Conservation (phyloP, 768 basidiomycete species). For the Leccinum obscurum region DNA sequence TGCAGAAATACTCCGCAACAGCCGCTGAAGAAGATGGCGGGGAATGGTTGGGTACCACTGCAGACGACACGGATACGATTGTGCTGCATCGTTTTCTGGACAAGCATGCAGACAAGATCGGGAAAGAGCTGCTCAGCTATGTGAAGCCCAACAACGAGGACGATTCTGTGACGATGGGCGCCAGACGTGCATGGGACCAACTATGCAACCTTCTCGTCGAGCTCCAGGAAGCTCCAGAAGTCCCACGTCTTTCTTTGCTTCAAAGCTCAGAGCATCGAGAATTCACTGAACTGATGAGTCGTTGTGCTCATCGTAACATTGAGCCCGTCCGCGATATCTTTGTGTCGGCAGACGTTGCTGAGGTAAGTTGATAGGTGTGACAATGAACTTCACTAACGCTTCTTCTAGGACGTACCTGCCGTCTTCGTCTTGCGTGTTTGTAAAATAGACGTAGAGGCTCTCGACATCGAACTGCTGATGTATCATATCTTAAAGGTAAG, state of each 20-base stretch:
- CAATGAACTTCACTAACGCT: slow-evolving; percentile 1
- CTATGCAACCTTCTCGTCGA: slow-evolving; percentile 81
- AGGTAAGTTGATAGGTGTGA: slow-evolving; percentile 36
- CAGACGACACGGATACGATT: slow-evolving; percentile 82
- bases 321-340: slow-evolving; percentile 69
- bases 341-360: slow-evolving; percentile 48
- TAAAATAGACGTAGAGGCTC: slow-evolving; percentile 73
- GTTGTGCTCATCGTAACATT: slow-evolving; percentile 59
- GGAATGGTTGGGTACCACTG: slow-evolving; percentile 73
- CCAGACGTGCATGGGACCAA: slow-evolving; percentile 83
- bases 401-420: slow-evolving; percentile 40
- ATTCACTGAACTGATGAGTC: slow-evolving; percentile 65
- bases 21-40: slow-evolving; percentile 61
- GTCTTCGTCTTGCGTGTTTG: slow-evolving; percentile 67
- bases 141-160: slow-evolving; percentile 59
- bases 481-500: slow-evolving; percentile 75
- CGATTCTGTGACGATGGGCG: slow-evolving; percentile 52
- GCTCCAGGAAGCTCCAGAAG: slow-evolving; percentile 66
- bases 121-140: slow-evolving; percentile 79
- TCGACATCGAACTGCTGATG: slow-evolving; percentile 78
- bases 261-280: slow-evolving; percentile 56
- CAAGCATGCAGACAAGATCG: slow-evolving; percentile 84
- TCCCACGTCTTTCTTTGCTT: slow-evolving; percentile 56
- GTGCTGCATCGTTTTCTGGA: slow-evolving; percentile 84
- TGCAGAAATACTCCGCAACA: slow-evolving; percentile 44